phyloP scores from a whole-genome alignment of 2,329 filamentous ascomycete genomes.

The Pyrenophora teres region DNA sequence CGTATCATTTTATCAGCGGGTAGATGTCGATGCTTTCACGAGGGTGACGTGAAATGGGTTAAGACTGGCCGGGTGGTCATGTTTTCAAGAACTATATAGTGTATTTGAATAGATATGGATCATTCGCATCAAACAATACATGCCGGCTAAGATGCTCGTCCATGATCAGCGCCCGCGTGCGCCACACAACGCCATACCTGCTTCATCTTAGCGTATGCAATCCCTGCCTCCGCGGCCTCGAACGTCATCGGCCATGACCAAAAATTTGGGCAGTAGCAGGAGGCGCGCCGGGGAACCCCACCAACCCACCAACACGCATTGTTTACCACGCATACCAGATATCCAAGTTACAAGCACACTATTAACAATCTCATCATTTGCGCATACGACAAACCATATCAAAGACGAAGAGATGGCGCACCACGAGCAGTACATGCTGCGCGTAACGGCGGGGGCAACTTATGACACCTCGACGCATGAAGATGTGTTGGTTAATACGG shows the following conservation, averaged over 20 bases:
- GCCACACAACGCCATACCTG: background rate
- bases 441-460: conserved; percentile 77
- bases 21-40: conserved; percentile 51
- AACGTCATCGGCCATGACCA: conserved; percentile 19
- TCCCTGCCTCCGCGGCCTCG: conserved; percentile 7
- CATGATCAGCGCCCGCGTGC: background rate
- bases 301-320: no score
- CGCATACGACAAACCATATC: no score
- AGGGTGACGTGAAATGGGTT: conserved; percentile 11
- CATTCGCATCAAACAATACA: no score
- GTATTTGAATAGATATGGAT: no score
- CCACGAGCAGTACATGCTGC: conserved; percentile 71
- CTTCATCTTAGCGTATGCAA: background rate
- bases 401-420: conserved; percentile 48
- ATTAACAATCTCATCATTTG: no score
- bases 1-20: conserved; percentile 55
- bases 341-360: no score
- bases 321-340: no score
- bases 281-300: background rate
- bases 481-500: conserved; percentile 74
- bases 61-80: background rate
- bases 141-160: no score
- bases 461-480: conserved; percentile 77
- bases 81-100: background rate
- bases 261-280: conserved; percentile 13